phyloP scores from a whole-genome alignment of 2,329 filamentous ascomycete genomes.

The Claviceps sorghi region DNA sequence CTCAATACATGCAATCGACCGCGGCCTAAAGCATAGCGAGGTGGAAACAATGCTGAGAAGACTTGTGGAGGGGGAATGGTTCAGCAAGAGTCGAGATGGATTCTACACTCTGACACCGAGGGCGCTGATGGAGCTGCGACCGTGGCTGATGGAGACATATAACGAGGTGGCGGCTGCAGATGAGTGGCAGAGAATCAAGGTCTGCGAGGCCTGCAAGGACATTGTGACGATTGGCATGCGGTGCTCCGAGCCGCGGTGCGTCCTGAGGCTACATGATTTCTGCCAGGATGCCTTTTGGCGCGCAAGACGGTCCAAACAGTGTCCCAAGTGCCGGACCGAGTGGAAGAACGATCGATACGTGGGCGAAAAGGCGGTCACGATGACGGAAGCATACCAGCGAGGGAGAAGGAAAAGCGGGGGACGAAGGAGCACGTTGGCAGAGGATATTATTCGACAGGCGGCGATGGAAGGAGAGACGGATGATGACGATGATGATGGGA shows the following conservation, averaged over 20 bases:
- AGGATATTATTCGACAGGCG: conserved; percentile 18
- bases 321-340: conserved; percentile 42
- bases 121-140: conserved; percentile 68
- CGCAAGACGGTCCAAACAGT: conserved; percentile 44
- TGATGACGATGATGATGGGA: background rate
- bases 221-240: conserved; percentile 76
- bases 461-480: conserved; percentile 6
- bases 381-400: conserved; percentile 33
- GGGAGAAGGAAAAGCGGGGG: conserved; percentile 23
- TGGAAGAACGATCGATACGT: conserved; percentile 39
- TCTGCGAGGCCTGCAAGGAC: conserved; percentile 77
- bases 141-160: conserved; percentile 78
- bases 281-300: conserved; percentile 64
- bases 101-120: conserved; percentile 68
- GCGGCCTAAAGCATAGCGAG: conserved; percentile 58
- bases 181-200: conserved; percentile 66
- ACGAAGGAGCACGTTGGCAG: conserved; percentile 19
- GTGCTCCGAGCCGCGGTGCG: conserved; percentile 55
- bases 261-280: conserved; percentile 58
- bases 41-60: conserved; percentile 57
- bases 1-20: conserved; percentile 18
- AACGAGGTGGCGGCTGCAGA: conserved; percentile 53
- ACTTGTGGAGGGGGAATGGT: conserved; percentile 69
- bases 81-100: conserved; percentile 55
- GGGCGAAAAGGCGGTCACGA: conserved; percentile 42